Percentiles rank a stretch among this genome's conserved stretches.
Evolutionary conservation across 2,329 filamentous ascomycete species (phyloP).

Genomic region (Talaromyces islandicus): DNA sequence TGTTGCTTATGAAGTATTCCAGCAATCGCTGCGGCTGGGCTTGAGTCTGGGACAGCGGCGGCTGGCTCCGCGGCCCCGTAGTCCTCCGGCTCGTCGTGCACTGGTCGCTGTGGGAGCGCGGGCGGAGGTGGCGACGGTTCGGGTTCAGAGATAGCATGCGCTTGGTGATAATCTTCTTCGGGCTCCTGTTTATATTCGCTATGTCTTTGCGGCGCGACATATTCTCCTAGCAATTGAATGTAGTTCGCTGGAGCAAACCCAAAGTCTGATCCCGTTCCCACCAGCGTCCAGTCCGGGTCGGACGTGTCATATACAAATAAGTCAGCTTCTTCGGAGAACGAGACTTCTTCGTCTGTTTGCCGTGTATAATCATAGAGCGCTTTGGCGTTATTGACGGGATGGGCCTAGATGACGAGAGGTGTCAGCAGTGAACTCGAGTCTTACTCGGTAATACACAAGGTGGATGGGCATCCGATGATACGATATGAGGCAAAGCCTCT

Average conservation of each 20-base stretch:
- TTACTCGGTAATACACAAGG: too few species aligned
- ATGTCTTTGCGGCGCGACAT: constrained; percentile 10
- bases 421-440: background rate
- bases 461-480: background rate
- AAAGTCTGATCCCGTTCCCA: constrained; percentile 76
- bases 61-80: constrained; percentile 19
- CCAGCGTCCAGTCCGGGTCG: constrained; percentile 94
- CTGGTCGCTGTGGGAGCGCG: constrained; percentile 8
- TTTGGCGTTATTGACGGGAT: constrained; percentile 64
- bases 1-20: constrained; percentile 38
- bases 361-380: constrained; percentile 98
- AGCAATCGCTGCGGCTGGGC: constrained; percentile 53
- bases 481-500: background rate
- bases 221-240: constrained; percentile 62
- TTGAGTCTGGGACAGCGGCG: constrained; percentile 41
- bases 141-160: constrained; percentile 14
- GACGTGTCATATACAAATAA: constrained; percentile 83
- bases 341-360: constrained; percentile 96
- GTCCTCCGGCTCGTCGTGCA: constrained; percentile 18
- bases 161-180: constrained; percentile 27
- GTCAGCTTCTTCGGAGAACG: constrained; percentile 80
- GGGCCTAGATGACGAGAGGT: constrained; percentile 45
- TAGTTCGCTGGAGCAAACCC: constrained; percentile 97
- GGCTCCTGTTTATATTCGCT: constrained; percentile 32
- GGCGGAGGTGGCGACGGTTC: constrained; percentile 11